Evolutionary conservation across 2,329 filamentous ascomycete genomes (phyloP).

Genomic region (Alternaria conjuncta): DNA sequence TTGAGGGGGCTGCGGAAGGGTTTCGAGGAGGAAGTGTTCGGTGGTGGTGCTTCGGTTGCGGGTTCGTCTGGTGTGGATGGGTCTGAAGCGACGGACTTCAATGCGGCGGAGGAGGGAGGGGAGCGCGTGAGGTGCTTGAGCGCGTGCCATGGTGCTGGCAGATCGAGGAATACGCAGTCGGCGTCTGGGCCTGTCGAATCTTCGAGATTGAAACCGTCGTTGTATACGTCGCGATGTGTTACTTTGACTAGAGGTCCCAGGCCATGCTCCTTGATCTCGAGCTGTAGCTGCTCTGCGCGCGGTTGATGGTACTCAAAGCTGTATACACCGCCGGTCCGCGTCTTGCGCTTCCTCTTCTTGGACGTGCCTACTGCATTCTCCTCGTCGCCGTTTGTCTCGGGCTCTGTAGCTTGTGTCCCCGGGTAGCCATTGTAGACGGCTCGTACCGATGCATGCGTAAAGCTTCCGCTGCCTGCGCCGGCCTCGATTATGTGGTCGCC

Average conservation of each 20-base stretch:
- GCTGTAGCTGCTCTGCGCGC: slow-evolving; percentile 70
- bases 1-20: slow-evolving; percentile 65
- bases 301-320: slow-evolving; percentile 83
- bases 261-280: slow-evolving; percentile 73
- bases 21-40: slow-evolving; percentile 11
- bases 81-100: slow-evolving; percentile 36
- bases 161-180: slow-evolving; percentile 77
- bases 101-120: slow-evolving; percentile 30
- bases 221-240: slow-evolving; percentile 81
- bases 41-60: slow-evolving; percentile 1
- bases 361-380: slow-evolving; percentile 39
- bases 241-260: slow-evolving; percentile 71
- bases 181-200: slow-evolving; percentile 51
- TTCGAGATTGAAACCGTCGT: slow-evolving; percentile 71
- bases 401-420: slow-evolving; percentile 25
- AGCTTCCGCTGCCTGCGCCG: slow-evolving; percentile 81
- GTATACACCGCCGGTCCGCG: slow-evolving; percentile 70
- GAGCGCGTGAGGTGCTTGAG: slow-evolving; percentile 74
- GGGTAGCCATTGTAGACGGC: slow-evolving; percentile 78
- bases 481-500: slow-evolving; percentile 79
- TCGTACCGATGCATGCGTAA: slow-evolving; percentile 78
- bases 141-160: slow-evolving; percentile 82
- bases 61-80: slow-evolving; percentile 45
- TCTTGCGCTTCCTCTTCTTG: slow-evolving; percentile 39
- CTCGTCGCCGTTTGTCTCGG: slow-evolving; percentile 21